phyloP scores from a whole-genome alignment of 306 rosid genomes.

The Dicorynia guianensis region DNA sequence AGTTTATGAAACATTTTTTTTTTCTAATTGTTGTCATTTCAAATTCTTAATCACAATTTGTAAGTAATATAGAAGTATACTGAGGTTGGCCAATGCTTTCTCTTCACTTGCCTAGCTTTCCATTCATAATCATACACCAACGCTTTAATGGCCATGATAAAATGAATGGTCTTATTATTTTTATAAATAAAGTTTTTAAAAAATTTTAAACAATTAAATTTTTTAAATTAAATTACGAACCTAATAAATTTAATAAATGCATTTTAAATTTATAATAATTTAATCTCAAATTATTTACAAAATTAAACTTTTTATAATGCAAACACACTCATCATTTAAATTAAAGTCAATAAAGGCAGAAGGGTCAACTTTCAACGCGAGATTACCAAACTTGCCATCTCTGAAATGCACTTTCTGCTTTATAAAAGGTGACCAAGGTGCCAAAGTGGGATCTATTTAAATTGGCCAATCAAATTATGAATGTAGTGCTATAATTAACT shows the following conservation, averaged over 20 bases:
- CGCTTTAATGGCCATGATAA: constrained; percentile 10
- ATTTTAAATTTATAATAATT: too few relatives aligned
- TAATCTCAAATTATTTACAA: too few relatives aligned
- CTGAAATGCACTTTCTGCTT: constrained; percentile 30
- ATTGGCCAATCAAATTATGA: constrained; percentile 28
- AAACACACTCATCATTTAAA: constrained; percentile 3
- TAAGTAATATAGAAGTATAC: not conserved
- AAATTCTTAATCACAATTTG: constrained; percentile 22
- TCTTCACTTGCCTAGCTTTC: not conserved
- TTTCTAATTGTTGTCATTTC: constrained; percentile 6
- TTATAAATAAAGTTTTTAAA: too few relatives aligned
- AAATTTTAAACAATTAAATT: too few relatives aligned
- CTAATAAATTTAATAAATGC: too few relatives aligned
- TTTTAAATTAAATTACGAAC: too few relatives aligned
- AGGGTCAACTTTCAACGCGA: not conserved
- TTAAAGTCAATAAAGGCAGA: constrained; percentile 28
- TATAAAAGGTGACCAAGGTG: constrained; percentile 23
- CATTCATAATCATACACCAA: not conserved
- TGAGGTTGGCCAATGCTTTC: not conserved
- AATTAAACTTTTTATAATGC: too few relatives aligned
- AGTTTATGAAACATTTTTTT: not conserved
- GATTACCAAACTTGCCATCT: constrained; percentile 29
- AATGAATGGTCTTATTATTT: too few relatives aligned
- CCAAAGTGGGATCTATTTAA: constrained; percentile 10
- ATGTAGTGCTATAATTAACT: not conserved